Base-by-base conservation (phyloP, 2,329 filamentous ascomycete species). In the Parastagonospora nodorum region DNA sequence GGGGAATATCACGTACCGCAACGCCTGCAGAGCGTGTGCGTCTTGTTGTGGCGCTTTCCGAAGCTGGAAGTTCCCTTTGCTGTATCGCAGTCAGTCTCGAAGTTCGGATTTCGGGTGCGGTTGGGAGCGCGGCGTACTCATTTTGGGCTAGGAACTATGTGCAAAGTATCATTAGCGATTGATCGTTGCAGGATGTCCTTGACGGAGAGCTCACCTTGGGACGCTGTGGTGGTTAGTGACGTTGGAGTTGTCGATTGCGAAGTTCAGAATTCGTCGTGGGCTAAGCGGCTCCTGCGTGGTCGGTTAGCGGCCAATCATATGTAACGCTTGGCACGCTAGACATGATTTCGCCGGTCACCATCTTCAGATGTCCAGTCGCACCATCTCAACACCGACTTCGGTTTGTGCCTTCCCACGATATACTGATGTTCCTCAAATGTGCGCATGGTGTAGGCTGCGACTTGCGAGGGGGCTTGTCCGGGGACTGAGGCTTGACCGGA, bases 21-120 rank as follows among this genome's bases (percentile, higher is more conserved):
- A 83, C 92, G 92, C 86, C 92, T 89, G 90, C 92, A 97, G 81
- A 97, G 84, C 79, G 88, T 92, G 88, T 97, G 92, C 84, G 92
- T 91, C 88, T 96, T 96, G 87, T 93, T 96, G 86, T 95, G 91
- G 87, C 91, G 88, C 81, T 87, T 87, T 75, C 84, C 84, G 77
- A 87, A 87, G 78, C 82, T 85, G 75, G 83, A 85, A 74, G 84
- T 87, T 84, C 85, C 85, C 84, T 88, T 88, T 75, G 84, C 84
- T 87, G 73, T 80, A 63, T 68, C 65, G 62, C 55, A 68, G 76
- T 82, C 71, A 82, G 78, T 79, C 57, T 72, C 58, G 59, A 61
- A 50, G 53, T 64, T 61, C 52, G 50, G 45, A 45, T 53, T 52
- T 57, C 63, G 64, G 63, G 64, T 47, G 60, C 51, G 50, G 44